These are phyloP conservation scores for Trichophyton schoenleinii DNA, from an alignment of 2,329 filamentous ascomycete genomes.

Conservation along the genomic window DNA sequence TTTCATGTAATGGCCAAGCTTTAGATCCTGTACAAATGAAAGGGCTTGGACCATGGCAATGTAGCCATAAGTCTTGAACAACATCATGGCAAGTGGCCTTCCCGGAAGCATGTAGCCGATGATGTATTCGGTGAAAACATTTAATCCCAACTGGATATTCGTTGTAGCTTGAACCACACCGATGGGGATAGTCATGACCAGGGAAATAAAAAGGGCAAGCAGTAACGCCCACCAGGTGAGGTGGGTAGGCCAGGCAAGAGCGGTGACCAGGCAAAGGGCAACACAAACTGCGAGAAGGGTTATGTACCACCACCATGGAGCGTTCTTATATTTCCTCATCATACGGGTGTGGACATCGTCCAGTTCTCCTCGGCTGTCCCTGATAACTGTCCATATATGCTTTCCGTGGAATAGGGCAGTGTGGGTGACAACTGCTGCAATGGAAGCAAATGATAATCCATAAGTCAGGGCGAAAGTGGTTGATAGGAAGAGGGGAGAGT, in stretches of 20 bases:
- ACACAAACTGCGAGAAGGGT: constrained; percentile 38
- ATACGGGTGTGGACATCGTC: constrained; percentile 44
- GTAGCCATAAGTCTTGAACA: constrained; percentile 65
- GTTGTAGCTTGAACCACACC: constrained; percentile 56
- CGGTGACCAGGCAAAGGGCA: constrained; percentile 37
- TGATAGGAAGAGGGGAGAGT: constrained; percentile 46
- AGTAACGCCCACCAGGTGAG: constrained; percentile 62
- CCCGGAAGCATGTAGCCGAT: constrained; percentile 63
- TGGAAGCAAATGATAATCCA: constrained; percentile 59
- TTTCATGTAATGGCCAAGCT: constrained; percentile 56
- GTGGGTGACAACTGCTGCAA: constrained; percentile 56
- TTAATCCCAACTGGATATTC: constrained; percentile 55
- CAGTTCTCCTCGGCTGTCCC: constrained; percentile 34
- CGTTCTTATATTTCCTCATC: constrained; percentile 45
- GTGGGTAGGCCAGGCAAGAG: constrained; percentile 50
- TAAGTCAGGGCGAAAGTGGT: constrained; percentile 60
- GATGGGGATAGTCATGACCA: constrained; percentile 49
- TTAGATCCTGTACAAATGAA: constrained; percentile 54
- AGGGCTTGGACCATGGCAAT: constrained; percentile 55
- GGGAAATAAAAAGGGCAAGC: constrained; percentile 51
- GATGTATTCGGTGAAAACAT: constrained; percentile 62
- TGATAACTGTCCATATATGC: constrained; percentile 53
- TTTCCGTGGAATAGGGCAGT: constrained; percentile 54
- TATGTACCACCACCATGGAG: constrained; percentile 47
- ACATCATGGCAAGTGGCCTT: constrained; percentile 59